Base-by-base conservation (phyloP, 768 basidiomycete species). In the Tulasnella sp. region DNA sequence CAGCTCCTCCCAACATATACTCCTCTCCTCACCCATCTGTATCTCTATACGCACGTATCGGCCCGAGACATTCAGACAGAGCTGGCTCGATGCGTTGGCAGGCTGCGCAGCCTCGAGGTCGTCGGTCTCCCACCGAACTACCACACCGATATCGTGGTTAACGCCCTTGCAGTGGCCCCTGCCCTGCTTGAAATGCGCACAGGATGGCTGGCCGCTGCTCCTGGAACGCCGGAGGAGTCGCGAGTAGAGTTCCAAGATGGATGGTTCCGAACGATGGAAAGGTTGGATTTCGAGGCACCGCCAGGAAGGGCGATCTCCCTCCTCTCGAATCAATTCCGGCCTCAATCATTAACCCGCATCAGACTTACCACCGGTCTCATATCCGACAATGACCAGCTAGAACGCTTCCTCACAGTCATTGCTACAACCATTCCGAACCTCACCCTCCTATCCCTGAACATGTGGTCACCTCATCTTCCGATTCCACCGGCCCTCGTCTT, bases 181-280 rank as follows among this genome's bases (percentile, higher is more conserved):
- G 29, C 73, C 3, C 73, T 74, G 25, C 34, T 52, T 37, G 73
- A 74, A 49, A 58, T 74, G 54, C 73, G 73, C 52, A 74, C 73
- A n/a, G 73, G 73, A 15, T 74, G 73, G 73, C 54, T 74, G 25
- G 73, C 73, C 19, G 58, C 58, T 31, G 73, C 73, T 49, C 73
- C 73, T n/a, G 42, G 42, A 52, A 74, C 42, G 42, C 73, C 73
- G 25, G 73, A 74, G 17, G 73, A 74, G 25, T 52, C 73, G 31
- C 73, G 52, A 22, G 73, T 58, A 14, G 73, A 74, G 22, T 74
- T 74, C 73, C 45, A 74, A 39, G 73, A 74, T 31, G 73, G 73
- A n/a, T 74, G 73, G 73, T 74, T 74, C 54, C 49, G 49, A 37
- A 74, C 73, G 1, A 52, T 74, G 73, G 73, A 74, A 34, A 31